Evolutionary conservation across 192 early-diverging fungal species (phyloP), one percentile per base, ranked within the genome.

Genomic region (Coemansia pectinata): DNA sequence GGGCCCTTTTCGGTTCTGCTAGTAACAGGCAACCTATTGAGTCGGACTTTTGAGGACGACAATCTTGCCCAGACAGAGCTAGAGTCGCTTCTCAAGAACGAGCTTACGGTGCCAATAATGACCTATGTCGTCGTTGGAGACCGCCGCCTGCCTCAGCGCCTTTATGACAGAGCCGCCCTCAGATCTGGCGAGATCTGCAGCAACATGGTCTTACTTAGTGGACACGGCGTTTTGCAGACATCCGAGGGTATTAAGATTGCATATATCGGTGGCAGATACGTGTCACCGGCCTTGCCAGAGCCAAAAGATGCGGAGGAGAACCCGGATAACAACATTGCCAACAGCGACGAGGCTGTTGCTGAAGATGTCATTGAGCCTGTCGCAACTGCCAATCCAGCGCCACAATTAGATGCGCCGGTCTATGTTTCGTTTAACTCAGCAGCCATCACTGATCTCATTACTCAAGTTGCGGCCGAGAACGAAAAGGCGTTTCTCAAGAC

Each of bases 1-100:
- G 94, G 94, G 0, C 95, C 95, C 7, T 97, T 97, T 70, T 92
- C 94, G 34, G 68, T 94, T 27, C 74, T 94, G 25, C 83, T 97
- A 6, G 89, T 92, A 40, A 85, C 87, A 0, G 95, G 95, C 17
- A 92, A 95, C 78, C 90, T 97, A 39, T 95, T 95, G 79, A 82
- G 76, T 14, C 68, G 73, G 60, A 34, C 53, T 3, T 58, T 17
- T 31, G 55, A 58, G 14, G 69, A 63, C 21, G 15, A 60, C 5
- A 74, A 86, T 19, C 73, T 83, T 25, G 83, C 76, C 1, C 65
- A 79, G 17, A 74, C 82, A 17, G 86, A 85, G 36, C 73, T 81
- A 14, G 76, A 85, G 14, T 73, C 83, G 4, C 66, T 93, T n/a
- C 68, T 91, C 41, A 79, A 81, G 50, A 76, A 85, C 38, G 86